Evolutionary conservation across 805 yeast species (phyloP), one percentile per base, ranked within the genome.

Genomic region (Blastobotrys robertii): DNA sequence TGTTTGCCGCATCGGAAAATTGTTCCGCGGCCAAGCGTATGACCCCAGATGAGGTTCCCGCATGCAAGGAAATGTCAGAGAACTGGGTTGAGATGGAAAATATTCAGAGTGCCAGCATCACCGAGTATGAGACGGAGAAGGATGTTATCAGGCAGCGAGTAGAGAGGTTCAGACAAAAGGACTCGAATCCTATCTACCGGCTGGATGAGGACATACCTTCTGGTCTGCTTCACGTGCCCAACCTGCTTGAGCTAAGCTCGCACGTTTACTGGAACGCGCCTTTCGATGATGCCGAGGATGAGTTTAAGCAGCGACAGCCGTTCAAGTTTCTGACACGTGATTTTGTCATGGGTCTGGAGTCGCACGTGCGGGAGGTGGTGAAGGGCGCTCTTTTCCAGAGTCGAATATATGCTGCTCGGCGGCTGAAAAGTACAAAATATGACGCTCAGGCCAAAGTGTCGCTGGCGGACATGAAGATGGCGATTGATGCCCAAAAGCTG

Each of bases 51-150:
- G 56, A 54, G 7, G 45, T 54, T 2, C 58, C 58, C 4, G 45
- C 48, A 2, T 55, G 58, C 4, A 12, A 28, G 13, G 58, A 54
- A 35, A 50, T 52, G 55, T 50, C 52, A 30, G 45, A 45, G 28
- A 34, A 30, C 8, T 54, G 57, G 57, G 29, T 54, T 1, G 43
- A 30, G 3, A 29, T 49, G 42, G 58, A 54, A 36, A 42, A 48
- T 13, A 14, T 13, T 4, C 46, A 50, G 42, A 13, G 47, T 8
- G 9, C 15, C 8, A 32, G 38, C 9, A 31, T 47, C 14, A 30
- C 15, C 3, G 14, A 14, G 3, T 16, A n/a, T 16, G 45, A 43
- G 25, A 30, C 5, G 28, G 13, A 16, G 13, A 13, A 29, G n/a
- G 44, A 31, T 6, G 25, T 19, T 19, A 19, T 19, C 25, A 19